Percentiles rank a stretch among this genome's conserved stretches.
Evolutionary conservation across 2,329 filamentous ascomycete genomes (phyloP).

Genomic region (Aaosphaeria pasadenensis): DNA sequence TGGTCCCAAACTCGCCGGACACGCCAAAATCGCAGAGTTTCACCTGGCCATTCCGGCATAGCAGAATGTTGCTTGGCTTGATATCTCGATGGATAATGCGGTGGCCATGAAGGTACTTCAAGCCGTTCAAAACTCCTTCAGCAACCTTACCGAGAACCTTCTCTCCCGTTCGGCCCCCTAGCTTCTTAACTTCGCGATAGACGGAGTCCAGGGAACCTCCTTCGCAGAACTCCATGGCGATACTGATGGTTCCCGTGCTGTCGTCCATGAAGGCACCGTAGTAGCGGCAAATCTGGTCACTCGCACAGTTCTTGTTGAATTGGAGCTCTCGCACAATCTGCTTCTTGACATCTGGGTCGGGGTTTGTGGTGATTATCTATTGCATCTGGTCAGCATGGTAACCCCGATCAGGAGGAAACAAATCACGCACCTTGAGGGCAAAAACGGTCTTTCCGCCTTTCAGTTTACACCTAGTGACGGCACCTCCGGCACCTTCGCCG

Average conservation of each 20-base stretch:
- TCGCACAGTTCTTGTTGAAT: constrained; percentile 97
- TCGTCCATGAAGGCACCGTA: constrained; percentile 97
- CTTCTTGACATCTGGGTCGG: constrained; percentile 96
- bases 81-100: constrained; percentile 99
- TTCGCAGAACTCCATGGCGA: constrained; percentile 99
- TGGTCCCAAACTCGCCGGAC: constrained; percentile 95
- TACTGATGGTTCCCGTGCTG: constrained; percentile 93
- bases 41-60: constrained; percentile 83
- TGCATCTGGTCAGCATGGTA: constrained; percentile 7
- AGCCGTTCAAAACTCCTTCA: constrained; percentile 86
- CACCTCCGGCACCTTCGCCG: constrained; percentile 92
- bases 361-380: constrained; percentile 93
- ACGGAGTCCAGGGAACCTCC: constrained; percentile 94
- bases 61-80: constrained; percentile 94
- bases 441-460: constrained; percentile 93
- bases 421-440: constrained; percentile 74
- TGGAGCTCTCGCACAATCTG: constrained; percentile 94
- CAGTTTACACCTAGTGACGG: constrained; percentile 85
- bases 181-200: constrained; percentile 94
- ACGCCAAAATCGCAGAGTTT: constrained; percentile 99
- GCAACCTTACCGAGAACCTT: constrained; percentile 97
- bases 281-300: constrained; percentile 94
- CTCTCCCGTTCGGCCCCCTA: constrained; percentile 91
- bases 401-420: not conserved
- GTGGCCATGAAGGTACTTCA: constrained; percentile 91